Evolutionary conservation across 1,284 basidiomycete species (phyloP), one percentile per base, ranked within the genome.

Genomic region (Cutaneotrichosporon arboriforme): DNA sequence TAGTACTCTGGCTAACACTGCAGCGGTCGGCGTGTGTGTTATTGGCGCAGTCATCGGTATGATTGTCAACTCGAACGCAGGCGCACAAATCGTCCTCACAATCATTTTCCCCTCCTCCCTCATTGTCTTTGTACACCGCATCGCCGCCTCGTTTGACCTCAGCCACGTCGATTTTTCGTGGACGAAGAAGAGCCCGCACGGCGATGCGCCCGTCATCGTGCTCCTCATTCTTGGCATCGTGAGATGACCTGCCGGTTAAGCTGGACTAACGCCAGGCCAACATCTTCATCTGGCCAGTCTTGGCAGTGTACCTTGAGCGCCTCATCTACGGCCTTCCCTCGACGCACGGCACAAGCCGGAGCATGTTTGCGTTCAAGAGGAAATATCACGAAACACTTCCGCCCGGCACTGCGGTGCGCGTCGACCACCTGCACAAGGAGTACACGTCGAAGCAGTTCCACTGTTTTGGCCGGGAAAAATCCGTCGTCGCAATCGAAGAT

Each of bases 81-180:
- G 81, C 8, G 80, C 82, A 50, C 61, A 66, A 50, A 49, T 64
- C 22, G 75, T 87, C 31, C 84, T 85, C 62, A 81, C 84, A 0
- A 64, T 90, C 46, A 70, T 89, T 36, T 87, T 88, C 66, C 87
- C 87, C 0, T 84, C 87, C 0, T 80, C 81, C 12, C 88, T 83
- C 68, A 88, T 85, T 62, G 78, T 87, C 15, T 88, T 87, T 60
- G 81, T 82, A n/a, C 80, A 83, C 21, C 79, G 84, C 42, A 80
- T 80, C 2, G 80, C 87, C 4, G 80, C 81, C 50, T 83, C 84
- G 8, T 89, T 80, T 61, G 87, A 89, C 69, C 78, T 79, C 44
- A 72, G 82, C 48, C 75, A 78, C 39, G 66, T 80, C 39, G 67
- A 80, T 3, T 81, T 84, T 0, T 77, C 82, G 57, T 63, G 81